These are phyloP conservation scores for Ambrosiella xylebori DNA, from an alignment of 2,329 filamentous ascomycete genomes.

Conservation along the genomic window DNA sequence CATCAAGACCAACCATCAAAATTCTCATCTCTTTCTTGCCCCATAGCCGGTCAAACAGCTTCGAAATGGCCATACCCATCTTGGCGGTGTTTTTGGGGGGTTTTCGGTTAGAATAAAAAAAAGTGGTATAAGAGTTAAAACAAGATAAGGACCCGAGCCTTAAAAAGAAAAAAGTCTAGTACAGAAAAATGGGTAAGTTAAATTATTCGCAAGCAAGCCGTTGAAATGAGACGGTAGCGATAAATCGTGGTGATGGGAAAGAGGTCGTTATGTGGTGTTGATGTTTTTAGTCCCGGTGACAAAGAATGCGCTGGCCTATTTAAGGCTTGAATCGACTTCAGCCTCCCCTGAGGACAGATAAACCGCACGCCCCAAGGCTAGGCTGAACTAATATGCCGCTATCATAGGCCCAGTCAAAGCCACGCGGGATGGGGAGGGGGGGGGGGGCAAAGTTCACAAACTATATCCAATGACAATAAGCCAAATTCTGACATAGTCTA, in stretches of 20 bases:
- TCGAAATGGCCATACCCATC: conserved; percentile 97
- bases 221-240: neutral
- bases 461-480: neutral
- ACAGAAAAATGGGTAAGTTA: conserved; percentile 1
- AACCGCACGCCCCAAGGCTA: conserved; percentile 12
- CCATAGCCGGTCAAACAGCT: conserved; percentile 90
- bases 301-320: conserved; percentile 9
- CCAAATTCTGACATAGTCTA: neutral
- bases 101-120: conserved; percentile 14
- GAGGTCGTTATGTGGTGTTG: neutral
- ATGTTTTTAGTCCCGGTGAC: neutral
- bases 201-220: neutral
- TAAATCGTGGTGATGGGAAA: conserved; percentile 2
- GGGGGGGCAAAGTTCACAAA: neutral
- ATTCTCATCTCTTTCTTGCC: conserved; percentile 99
- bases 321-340: conserved; percentile 8
- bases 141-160: conserved; percentile 9
- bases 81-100: conserved; percentile 18
- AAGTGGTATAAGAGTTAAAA: conserved; percentile 9
- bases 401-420: neutral
- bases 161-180: conserved; percentile 4
- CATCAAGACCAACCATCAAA: conserved; percentile 98
- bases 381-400: conserved; percentile 7
- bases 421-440: neutral
- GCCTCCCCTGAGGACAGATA: conserved; percentile 13